These are phyloP conservation scores for Helminthosporium solani DNA, from an alignment of 2,329 filamentous ascomycete genomes.

Conservation along the genomic window DNA sequence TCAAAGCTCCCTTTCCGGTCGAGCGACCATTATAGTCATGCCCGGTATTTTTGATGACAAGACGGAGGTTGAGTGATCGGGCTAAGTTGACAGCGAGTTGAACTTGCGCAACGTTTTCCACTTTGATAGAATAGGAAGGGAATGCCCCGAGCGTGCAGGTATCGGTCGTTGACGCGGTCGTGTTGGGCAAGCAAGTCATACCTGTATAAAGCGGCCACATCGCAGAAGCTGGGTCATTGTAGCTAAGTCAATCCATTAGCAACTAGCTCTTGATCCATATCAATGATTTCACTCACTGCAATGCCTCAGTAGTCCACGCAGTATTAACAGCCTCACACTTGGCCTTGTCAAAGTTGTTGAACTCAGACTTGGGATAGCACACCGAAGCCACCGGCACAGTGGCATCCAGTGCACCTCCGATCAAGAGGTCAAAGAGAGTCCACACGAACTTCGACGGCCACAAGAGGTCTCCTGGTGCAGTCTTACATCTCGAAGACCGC, in stretches of 20 bases:
- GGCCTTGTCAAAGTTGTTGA: conserved; percentile 29
- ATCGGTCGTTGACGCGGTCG: conserved; percentile 3
- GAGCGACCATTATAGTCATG: conserved; percentile 14
- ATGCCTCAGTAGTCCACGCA: conserved; percentile 18
- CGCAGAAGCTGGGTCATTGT: conserved; percentile 24
- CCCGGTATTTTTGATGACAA: conserved; percentile 24
- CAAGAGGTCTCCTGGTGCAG: conserved; percentile 27
- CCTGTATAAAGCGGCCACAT: conserved; percentile 35
- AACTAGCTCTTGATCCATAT: neutral
- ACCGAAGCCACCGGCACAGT: conserved; percentile 30
- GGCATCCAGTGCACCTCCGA: conserved; percentile 27
- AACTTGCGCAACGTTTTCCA: conserved; percentile 32
- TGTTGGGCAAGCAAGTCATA: conserved; percentile 22
- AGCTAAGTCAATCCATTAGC: conserved; percentile 12
- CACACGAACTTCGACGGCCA: conserved; percentile 24
- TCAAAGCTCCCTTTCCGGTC: conserved; percentile 6
- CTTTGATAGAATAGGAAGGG: conserved; percentile 29
- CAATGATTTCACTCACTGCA: conserved; percentile 18
- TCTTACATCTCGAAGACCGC: conserved; percentile 25
- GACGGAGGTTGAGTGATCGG: conserved; percentile 30
- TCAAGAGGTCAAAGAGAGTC: conserved; percentile 22
- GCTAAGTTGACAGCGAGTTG: conserved; percentile 38
- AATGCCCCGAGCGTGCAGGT: conserved; percentile 35
- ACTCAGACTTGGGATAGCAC: conserved; percentile 30
- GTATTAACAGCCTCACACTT: conserved; percentile 24